Evolutionary conservation across 2,329 filamentous ascomycete species (phyloP).

Genomic region (Gliomastix tumulicola): DNA sequence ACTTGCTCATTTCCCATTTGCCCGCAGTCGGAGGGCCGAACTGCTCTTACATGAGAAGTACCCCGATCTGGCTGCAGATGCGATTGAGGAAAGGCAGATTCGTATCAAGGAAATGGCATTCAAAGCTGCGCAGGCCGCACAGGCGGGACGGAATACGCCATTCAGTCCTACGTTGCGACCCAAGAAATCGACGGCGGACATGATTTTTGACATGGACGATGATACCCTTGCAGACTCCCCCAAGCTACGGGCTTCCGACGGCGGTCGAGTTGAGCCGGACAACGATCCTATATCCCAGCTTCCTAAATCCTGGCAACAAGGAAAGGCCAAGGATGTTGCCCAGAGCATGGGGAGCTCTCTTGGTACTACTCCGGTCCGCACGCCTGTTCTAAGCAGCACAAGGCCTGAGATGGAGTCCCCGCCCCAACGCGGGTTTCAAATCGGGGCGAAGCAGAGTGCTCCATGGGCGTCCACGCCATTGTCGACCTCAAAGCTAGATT

Average conservation of each 20-base stretch:
- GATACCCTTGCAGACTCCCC: conserved; percentile 30
- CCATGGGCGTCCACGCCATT: conserved; percentile 46
- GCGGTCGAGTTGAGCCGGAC: conserved; percentile 14
- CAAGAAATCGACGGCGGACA: conserved; percentile 62
- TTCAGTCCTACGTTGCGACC: conserved; percentile 62
- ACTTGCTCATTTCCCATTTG: conserved; percentile 67
- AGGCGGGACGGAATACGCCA: conserved; percentile 41
- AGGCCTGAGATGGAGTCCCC: too few species aligned
- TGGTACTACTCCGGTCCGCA: too few species aligned
- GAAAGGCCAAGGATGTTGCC: too few species aligned
- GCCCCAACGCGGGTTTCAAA: too few species aligned
- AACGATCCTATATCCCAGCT: conserved; percentile 18
- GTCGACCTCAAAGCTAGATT: conserved; percentile 57
- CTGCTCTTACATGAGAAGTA: conserved; percentile 56
- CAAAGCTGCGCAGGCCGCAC: conserved; percentile 51
- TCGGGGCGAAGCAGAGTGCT: too few species aligned
- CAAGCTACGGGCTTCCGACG: conserved; percentile 3
- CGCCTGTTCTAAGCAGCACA: too few species aligned
- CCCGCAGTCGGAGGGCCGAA: conserved; percentile 68
- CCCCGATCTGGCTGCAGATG: conserved; percentile 54
- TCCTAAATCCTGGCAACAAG: conserved; percentile 19
- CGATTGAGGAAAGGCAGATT: conserved; percentile 61
- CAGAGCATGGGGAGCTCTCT: too few species aligned
- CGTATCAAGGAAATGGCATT: conserved; percentile 74
- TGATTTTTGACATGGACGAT: conserved; percentile 95